A percentile compares a stretch with the other conserved stretches of the same genome.
Conservation (phyloP, 2,329 filamentous ascomycete species). For the Sordariomycetes sp. region DNA sequence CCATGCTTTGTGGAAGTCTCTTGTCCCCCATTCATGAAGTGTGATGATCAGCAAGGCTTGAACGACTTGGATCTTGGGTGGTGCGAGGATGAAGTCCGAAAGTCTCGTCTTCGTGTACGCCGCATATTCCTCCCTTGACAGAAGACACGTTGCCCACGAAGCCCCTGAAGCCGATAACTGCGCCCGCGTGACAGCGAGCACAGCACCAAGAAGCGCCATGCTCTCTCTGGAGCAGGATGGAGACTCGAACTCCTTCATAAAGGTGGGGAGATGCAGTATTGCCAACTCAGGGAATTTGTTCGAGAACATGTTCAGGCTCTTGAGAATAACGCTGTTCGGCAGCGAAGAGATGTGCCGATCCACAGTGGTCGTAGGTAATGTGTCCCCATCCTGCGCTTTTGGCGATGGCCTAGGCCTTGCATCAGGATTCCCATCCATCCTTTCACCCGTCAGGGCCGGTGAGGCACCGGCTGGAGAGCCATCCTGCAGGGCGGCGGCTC, state of each 20-base stretch:
- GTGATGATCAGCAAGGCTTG: slow-evolving; percentile 29
- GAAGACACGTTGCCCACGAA: slow-evolving; percentile 15
- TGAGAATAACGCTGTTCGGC: slow-evolving; percentile 15
- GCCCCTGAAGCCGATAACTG: slow-evolving; percentile 21
- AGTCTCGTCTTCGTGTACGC: slow-evolving; percentile 17
- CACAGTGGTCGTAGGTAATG: background rate
- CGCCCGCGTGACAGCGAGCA: slow-evolving; percentile 18
- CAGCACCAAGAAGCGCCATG: slow-evolving; percentile 17
- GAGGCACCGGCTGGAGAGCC: background rate
- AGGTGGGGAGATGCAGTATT: slow-evolving; percentile 21
- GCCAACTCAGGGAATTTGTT: slow-evolving; percentile 23
- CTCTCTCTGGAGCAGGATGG: slow-evolving; percentile 11
- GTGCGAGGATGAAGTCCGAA: slow-evolving; percentile 13
- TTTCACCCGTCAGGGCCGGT: background rate
- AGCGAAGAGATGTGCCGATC: slow-evolving; percentile 14
- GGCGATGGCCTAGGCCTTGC: too few relatives aligned
- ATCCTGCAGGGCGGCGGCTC: background rate
- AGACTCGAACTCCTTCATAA: slow-evolving; percentile 15
- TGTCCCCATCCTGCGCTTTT: slow-evolving; percentile 3
- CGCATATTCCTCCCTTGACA: slow-evolving; percentile 21
- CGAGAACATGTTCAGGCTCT: slow-evolving; percentile 21
- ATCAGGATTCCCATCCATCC: too few relatives aligned
- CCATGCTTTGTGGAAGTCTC: slow-evolving; percentile 32
- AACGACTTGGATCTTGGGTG: slow-evolving; percentile 22
- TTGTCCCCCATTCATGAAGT: slow-evolving; percentile 30